Conservation (phyloP, 352 stramenopile species). For the Albugo laibachii region DNA sequence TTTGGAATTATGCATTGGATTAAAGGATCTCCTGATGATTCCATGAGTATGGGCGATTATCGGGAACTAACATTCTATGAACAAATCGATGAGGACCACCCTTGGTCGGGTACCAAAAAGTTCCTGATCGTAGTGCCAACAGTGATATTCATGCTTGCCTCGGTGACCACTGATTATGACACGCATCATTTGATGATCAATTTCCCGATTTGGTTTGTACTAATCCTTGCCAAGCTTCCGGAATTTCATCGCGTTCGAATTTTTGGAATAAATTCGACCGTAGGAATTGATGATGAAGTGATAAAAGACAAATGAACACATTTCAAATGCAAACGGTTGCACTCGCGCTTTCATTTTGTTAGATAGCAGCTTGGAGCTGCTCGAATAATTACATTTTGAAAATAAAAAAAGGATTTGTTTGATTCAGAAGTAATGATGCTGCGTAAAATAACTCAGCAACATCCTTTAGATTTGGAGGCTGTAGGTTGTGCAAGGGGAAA, state of each 20-base stretch:
- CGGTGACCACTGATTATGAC: constrained; percentile 81
- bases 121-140: constrained; percentile 89
- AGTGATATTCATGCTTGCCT: constrained; percentile 70
- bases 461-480: constrained; percentile 63
- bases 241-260: constrained; percentile 89
- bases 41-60: constrained; percentile 82
- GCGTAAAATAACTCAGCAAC: constrained; percentile 33
- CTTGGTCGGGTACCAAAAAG: constrained; percentile 86
- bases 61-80: constrained; percentile 91
- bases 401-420: neutral
- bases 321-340: neutral
- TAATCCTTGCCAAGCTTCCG: constrained; percentile 85
- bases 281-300: constrained; percentile 82
- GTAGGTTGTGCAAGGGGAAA: constrained; percentile 67
- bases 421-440: too few species aligned
- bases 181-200: constrained; percentile 74
- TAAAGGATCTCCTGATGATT: constrained; percentile 86
- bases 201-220: constrained; percentile 79
- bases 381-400: constrained; percentile 1
- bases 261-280: constrained; percentile 92
- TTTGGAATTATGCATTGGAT: constrained; percentile 92
- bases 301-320: neutral
- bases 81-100: constrained; percentile 84
- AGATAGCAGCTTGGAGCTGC: neutral
- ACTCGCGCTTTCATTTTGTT: neutral